Base-by-base conservation (phyloP, 2,329 filamentous ascomycete species). In the Monosporascus sp. region DNA sequence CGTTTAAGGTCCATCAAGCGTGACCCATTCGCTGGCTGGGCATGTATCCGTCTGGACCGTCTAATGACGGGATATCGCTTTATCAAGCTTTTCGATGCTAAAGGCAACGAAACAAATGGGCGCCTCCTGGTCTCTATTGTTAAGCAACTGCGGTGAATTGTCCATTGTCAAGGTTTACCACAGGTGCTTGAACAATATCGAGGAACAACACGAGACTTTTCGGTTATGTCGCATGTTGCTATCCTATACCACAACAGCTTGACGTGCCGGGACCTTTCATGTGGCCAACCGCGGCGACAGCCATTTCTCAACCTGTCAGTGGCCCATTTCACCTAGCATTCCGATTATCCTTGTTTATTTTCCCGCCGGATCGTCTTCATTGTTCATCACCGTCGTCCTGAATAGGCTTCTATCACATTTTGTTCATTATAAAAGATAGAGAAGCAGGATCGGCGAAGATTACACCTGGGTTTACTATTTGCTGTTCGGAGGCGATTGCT, bases 31-130 rank as follows among this genome's bases (percentile, higher is more conserved):
- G 71, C 79, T 26, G 78, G 76, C 9, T 84, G 81, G 81, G 78
- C 81, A 26, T 84, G 81, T 62, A 77, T 84, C 62, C 79, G 82
- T 3, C 76, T 85, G 14, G 81, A 84, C 66, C 78, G 81, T 40
- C 73, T 85, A 2, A 76, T 73, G 47, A 69, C 68, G 47, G 82
- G 82, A 19, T 83, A 82, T 66, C 77, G 82, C 45, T 79, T 82
- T 57, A 68, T 85, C 50, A 68, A 71, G 40, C 72, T 85, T 45
- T 66, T 76, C 59, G 75, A 82, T 53, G 67, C 68, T 22, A 69
- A 72, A 26, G 77, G 79, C 19, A 67, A 71, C 46, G 68, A 71
- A 14, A 74, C 78, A 24, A 63, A 70, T 6, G 77, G 76, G 9
- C 75, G 77, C 59, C 64, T 85, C 48, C 69, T 84, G 41, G 76